phyloP scores from a whole-genome alignment of 305 asterid genomes.

The Ilex paraguariensis region DNA sequence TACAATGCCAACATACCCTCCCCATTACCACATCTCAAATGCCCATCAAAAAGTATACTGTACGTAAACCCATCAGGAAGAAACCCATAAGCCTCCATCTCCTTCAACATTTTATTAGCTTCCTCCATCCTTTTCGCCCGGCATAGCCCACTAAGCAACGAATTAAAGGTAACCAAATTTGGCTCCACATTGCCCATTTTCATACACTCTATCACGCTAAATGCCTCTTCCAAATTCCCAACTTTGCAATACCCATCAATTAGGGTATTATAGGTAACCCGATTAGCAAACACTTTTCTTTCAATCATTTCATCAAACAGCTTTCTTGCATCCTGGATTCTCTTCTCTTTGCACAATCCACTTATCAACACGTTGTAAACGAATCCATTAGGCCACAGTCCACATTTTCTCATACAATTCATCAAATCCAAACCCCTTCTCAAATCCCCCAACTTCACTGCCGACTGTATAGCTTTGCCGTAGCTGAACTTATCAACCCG shows the following conservation, averaged over 20 bases:
- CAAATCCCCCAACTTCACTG: conserved; percentile 59
- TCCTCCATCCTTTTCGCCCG: conserved; percentile 65
- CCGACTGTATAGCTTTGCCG: conserved; percentile 70
- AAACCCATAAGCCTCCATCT: conserved; percentile 52
- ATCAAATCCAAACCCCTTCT: conserved; percentile 42
- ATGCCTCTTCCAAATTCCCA: conserved; percentile 52
- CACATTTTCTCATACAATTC: conserved; percentile 36
- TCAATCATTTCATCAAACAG: conserved; percentile 67
- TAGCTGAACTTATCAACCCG: conserved; percentile 54
- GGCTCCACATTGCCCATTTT: conserved; percentile 43
- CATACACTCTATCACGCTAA: conserved; percentile 47
- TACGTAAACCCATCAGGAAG: conserved; percentile 60
- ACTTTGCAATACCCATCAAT: conserved; percentile 71
- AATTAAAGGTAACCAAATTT: conserved; percentile 57
- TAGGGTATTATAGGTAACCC: conserved; percentile 58
- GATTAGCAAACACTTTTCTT: conserved; percentile 38
- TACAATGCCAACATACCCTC: conserved; percentile 47
- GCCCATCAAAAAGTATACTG: conserved; percentile 60
- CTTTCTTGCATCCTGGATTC: conserved; percentile 48
- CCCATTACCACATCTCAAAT: conserved; percentile 41
- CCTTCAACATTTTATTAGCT: conserved; percentile 42
- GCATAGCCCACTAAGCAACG: conserved; percentile 65
- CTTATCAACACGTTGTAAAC: conserved; percentile 74
- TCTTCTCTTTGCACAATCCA: conserved; percentile 65
- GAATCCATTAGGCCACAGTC: conserved; percentile 39